Conservation (phyloP, 257 asterid genomes). For the Galeopsis tetrahit region DNA sequence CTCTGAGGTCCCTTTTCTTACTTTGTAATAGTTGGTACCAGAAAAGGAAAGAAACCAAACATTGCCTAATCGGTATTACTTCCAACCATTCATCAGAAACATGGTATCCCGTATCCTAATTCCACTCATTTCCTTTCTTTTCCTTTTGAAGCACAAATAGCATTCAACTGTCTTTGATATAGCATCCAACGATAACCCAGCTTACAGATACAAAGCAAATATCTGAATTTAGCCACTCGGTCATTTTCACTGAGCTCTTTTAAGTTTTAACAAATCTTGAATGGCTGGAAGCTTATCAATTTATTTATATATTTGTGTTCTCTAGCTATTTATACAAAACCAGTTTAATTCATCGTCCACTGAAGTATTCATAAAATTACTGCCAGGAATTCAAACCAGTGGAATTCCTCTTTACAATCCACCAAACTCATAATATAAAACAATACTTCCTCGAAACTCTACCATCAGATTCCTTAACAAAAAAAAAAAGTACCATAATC, state of each 20-base stretch:
- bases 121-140: not conserved
- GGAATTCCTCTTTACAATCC: not conserved
- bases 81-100: conserved; percentile 1
- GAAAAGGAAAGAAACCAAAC: not conserved
- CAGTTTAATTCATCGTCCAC: not conserved
- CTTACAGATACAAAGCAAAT: conserved; percentile 2
- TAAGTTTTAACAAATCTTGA: not conserved
- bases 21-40: not conserved
- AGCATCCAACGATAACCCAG: not conserved
- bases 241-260: not conserved
- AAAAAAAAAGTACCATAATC: not conserved
- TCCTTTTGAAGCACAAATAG: not conserved
- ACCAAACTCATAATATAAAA: not conserved
- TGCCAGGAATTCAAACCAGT: not conserved
- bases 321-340: not conserved
- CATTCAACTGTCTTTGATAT: not conserved
- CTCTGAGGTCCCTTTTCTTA: not conserved
- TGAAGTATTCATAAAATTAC: not conserved
- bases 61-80: not conserved
- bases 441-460: not conserved
- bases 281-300: not conserved
- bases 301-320: not conserved
- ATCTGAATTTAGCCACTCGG: conserved; percentile 14
- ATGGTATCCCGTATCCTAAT: conserved; percentile 9
- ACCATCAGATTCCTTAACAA: conserved; percentile 21